These are phyloP conservation scores for Alloteropsis semialata DNA, from an alignment of 176 grass and related monocot species.

Conservation along the genomic window DNA sequence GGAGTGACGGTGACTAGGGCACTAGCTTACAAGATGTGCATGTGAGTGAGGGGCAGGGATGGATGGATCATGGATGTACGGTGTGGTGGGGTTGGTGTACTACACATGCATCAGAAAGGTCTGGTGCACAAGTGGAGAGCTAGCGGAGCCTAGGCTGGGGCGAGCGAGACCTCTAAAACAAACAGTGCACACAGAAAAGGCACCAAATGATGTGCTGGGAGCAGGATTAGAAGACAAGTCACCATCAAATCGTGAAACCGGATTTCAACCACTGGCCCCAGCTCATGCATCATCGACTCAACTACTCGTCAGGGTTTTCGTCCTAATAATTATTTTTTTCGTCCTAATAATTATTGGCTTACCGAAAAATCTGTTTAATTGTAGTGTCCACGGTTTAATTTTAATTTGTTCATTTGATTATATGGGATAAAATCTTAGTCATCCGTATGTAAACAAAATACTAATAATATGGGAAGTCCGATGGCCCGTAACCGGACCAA, in stretches of 20 bases:
- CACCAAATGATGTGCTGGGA: not conserved
- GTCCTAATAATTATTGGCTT: not conserved
- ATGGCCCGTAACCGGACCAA: not conserved
- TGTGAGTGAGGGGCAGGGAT: not conserved
- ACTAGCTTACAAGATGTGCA: slow-evolving; percentile 2
- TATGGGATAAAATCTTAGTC: not conserved
- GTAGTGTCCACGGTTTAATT: not conserved
- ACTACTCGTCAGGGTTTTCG: not conserved
- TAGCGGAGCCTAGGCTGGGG: not conserved
- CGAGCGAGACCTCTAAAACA: not conserved
- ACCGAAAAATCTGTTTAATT: not conserved
- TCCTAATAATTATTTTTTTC: slow-evolving; percentile 1
- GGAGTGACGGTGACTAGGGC: not conserved
- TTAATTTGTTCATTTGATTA: not conserved
- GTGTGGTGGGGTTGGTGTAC: not conserved
- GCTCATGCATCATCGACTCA: not conserved
- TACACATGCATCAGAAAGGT: not conserved
- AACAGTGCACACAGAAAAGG: not conserved
- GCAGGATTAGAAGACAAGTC: slow-evolving; percentile 36
- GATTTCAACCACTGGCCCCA: slow-evolving; percentile 28
- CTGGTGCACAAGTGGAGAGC: slow-evolving; percentile 16
- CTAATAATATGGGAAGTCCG: no score
- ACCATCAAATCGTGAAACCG: slow-evolving; percentile 14
- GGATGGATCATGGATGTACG: not conserved
- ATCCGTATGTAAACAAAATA: not conserved